A percentile compares a stretch with the other conserved stretches of the same genome.
phyloP scores from a whole-genome alignment of 148 eudicot species.

The Vaccinium corymbosum region DNA sequence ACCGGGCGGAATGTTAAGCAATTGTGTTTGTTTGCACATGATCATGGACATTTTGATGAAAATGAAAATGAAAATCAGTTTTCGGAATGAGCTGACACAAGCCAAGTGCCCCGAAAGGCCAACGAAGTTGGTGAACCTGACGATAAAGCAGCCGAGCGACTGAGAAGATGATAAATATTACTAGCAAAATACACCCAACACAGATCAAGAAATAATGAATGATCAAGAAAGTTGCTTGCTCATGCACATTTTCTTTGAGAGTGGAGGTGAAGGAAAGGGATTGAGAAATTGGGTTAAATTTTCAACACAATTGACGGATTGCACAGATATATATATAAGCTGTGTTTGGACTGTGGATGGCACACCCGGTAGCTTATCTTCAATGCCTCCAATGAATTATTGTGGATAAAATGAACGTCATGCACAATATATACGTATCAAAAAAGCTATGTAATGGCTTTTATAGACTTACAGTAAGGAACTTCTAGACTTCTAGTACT shows the following conservation, averaged over 20 bases:
- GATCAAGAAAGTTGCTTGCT: not conserved
- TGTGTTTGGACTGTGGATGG: not conserved
- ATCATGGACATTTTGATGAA: conserved; percentile 32
- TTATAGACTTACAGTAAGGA: not conserved
- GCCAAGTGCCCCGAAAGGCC: not conserved
- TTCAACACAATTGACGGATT: not conserved
- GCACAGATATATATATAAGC: not conserved
- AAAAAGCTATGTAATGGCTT: not conserved
- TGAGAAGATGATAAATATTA: not conserved
- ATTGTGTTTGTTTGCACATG: conserved; percentile 40
- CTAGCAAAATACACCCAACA: not conserved
- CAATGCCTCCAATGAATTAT: not conserved
- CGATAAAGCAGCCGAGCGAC: not conserved
- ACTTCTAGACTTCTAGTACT: not conserved
- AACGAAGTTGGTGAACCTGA: not conserved
- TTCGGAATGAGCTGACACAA: not conserved
- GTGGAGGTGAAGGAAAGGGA: not conserved
- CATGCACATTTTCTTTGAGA: not conserved
- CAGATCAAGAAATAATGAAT: not conserved
- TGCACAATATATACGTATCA: not conserved
- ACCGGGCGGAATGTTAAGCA: conserved; percentile 27
- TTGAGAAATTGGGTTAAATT: conserved; percentile 12
- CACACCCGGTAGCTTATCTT: not conserved
- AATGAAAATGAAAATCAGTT: not conserved
- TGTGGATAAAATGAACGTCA: not conserved